phyloP scores from a whole-genome alignment of 139 green algal species.

The Volvox africanus region DNA sequence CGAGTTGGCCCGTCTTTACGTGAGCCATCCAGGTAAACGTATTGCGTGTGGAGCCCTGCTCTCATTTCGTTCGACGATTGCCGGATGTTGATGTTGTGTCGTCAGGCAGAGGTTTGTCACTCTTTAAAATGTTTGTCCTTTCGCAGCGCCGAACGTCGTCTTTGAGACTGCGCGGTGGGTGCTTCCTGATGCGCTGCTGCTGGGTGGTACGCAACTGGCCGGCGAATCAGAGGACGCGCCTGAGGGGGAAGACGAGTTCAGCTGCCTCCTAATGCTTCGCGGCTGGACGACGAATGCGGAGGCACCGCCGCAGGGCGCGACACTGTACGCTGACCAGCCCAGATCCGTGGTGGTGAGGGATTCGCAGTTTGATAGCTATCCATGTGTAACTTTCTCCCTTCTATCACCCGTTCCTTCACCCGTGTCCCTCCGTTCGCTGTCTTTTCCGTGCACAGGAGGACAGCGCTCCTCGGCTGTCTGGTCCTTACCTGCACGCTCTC shows the following conservation, averaged over 20 bases:
- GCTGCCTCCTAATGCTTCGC: conserved; percentile 28
- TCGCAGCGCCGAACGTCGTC: not conserved
- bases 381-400: not conserved
- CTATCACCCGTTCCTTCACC: not conserved
- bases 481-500: conserved; percentile 48
- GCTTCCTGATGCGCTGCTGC: not conserved
- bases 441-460: not conserved
- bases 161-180: conserved; percentile 41
- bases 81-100: too few species aligned
- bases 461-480: conserved; percentile 36
- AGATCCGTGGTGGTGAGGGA: conserved; percentile 9
- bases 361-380: not conserved
- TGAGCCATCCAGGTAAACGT: too few species aligned
- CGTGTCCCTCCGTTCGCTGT: not conserved
- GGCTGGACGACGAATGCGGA: not conserved
- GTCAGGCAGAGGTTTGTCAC: too few species aligned
- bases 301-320: not conserved
- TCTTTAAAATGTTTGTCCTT: not conserved
- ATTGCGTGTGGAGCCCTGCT: too few species aligned
- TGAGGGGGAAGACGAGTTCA: conserved; percentile 11
- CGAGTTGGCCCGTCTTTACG: not conserved
- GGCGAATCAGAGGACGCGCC: not conserved
- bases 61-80: too few species aligned
- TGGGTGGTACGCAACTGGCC: not conserved
- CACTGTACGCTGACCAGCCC: not conserved